A percentile compares a stretch with the other conserved stretches of the same genome.
Conservation (phyloP, 371 early-diverging fungal species). For the Rhizopus stolonifer region DNA sequence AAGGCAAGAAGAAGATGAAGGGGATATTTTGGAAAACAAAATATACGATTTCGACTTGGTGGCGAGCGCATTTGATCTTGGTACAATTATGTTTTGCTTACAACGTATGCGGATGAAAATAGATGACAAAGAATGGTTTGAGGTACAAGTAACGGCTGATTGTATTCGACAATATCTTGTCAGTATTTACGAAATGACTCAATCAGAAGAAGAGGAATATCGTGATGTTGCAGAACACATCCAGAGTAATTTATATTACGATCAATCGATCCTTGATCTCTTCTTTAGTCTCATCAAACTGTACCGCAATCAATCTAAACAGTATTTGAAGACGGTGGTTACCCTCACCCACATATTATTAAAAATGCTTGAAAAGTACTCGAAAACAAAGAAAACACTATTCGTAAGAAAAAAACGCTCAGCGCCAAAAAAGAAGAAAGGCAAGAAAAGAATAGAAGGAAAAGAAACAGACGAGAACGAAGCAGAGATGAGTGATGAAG, state of each 20-base stretch:
- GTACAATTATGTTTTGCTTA: conserved; percentile 50
- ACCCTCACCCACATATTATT: conserved; percentile 60
- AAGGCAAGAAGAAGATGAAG: background rate
- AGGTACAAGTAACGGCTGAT: conserved; percentile 55
- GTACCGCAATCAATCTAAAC: conserved; percentile 48
- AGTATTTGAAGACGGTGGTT: conserved; percentile 58
- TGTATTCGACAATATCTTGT: conserved; percentile 65
- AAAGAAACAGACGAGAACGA: conserved; percentile 1
- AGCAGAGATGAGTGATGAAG: conserved; percentile 23
- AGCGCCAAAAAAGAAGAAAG: conserved; percentile 9
- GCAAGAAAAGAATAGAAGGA: conserved; percentile 6
- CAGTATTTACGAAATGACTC: conserved; percentile 52
- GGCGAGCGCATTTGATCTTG: conserved; percentile 52
- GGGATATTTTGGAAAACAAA: conserved; percentile 6
- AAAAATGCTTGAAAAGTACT: conserved; percentile 60
- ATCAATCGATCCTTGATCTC: conserved; percentile 61
- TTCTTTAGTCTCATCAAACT: conserved; percentile 47
- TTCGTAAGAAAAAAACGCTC: conserved; percentile 42
- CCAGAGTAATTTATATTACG: conserved; percentile 73
- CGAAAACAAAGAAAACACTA: conserved; percentile 53
- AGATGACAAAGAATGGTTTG: conserved; percentile 60
- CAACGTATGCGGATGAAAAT: conserved; percentile 44
- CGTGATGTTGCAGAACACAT: conserved; percentile 62
- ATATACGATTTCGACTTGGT: conserved; percentile 58
- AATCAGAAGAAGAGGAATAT: conserved; percentile 50